Conservation (phyloP, 306 rosid species). For the Delonix regia region DNA sequence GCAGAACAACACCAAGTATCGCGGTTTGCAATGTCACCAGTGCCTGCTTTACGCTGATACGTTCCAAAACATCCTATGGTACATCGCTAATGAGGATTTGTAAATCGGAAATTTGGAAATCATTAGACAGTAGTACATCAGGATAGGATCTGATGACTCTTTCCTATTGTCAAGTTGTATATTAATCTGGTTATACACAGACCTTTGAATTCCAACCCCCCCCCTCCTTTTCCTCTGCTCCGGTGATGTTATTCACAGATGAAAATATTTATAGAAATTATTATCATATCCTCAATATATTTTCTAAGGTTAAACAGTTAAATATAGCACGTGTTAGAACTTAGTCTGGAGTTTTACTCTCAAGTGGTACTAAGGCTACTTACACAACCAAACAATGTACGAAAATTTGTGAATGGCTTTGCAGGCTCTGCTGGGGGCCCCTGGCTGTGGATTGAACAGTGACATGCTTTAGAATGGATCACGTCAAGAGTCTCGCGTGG, state of each 20-base stretch:
- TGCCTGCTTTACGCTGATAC: constrained; percentile 40
- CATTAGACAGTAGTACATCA: constrained; percentile 21
- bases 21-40: constrained; percentile 50
- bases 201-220: neutral
- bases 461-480: neutral
- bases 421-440: too few relatives aligned
- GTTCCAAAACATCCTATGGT: constrained; percentile 12
- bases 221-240: too few relatives aligned
- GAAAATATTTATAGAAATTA: constrained; percentile 22
- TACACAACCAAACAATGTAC: neutral
- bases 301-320: neutral
- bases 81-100: neutral
- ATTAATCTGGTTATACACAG: neutral
- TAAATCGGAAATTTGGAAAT: constrained; percentile 29
- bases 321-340: neutral
- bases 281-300: constrained; percentile 5
- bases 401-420: too few relatives aligned
- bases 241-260: constrained; percentile 8
- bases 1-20: constrained; percentile 46
- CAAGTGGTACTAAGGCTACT: neutral
- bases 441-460: too few relatives aligned
- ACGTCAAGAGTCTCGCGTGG: neutral
- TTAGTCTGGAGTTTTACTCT: neutral
- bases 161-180: constrained; percentile 18
- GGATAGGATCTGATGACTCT: constrained; percentile 34